Conservation (phyloP, 2,329 filamentous ascomycete genomes). For the Calonectria fujianensis region DNA sequence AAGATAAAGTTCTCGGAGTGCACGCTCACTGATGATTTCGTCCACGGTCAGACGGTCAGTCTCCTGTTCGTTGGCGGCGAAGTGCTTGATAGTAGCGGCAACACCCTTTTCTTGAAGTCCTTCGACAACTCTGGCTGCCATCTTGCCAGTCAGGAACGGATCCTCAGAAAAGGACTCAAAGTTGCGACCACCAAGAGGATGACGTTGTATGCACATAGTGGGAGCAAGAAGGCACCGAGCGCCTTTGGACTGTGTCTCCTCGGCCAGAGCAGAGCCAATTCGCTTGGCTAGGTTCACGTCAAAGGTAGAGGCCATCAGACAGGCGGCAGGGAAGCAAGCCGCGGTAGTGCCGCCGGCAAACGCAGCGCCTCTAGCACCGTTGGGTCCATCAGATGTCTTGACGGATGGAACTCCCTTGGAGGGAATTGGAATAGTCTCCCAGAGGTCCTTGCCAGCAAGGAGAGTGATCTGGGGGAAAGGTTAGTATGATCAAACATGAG, state of each 20-base stretch:
- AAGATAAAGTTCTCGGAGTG: constrained; percentile 56
- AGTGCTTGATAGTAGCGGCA: constrained; percentile 66
- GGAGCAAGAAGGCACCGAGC: constrained; percentile 77
- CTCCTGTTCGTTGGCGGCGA: constrained; percentile 65
- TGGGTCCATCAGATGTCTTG: constrained; percentile 54
- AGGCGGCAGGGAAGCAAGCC: constrained; percentile 57
- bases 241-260: constrained; percentile 75
- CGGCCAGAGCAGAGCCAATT: constrained; percentile 76
- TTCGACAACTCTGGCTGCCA: constrained; percentile 57
- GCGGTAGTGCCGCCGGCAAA: constrained; percentile 51
- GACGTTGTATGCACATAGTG: constrained; percentile 56
- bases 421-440: constrained; percentile 53
- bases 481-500: constrained; percentile 32
- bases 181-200: constrained; percentile 55
- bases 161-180: constrained; percentile 56
- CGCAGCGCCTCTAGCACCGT: constrained; percentile 53
- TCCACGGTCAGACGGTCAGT: constrained; percentile 55
- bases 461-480: constrained; percentile 47
- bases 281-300: constrained; percentile 74
- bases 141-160: constrained; percentile 53
- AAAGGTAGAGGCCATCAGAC: constrained; percentile 76
- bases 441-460: constrained; percentile 53
- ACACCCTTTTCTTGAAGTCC: constrained; percentile 64
- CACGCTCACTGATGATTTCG: constrained; percentile 53
- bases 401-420: constrained; percentile 51